Conservation (phyloP, 73 alveolate species). For the Blepharisma japonicum region DNA sequence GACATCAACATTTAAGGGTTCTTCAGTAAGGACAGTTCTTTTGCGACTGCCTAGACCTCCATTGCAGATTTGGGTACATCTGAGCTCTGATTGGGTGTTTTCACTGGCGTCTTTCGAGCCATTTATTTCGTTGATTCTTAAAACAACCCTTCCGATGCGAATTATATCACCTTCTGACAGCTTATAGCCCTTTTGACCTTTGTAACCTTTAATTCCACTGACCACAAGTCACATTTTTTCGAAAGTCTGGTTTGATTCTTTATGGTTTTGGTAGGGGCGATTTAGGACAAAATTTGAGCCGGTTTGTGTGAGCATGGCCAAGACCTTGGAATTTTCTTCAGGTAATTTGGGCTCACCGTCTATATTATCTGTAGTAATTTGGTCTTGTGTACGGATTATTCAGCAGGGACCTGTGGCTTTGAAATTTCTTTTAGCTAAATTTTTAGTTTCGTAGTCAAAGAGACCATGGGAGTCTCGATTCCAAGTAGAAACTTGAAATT, state of each 20-base stretch:
- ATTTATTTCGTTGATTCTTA: constrained; percentile 57
- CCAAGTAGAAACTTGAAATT: constrained; percentile 59
- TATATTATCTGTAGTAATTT: background rate
- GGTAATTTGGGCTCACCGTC: constrained; percentile 1
- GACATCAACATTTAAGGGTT: background rate
- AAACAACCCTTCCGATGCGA: constrained; percentile 66
- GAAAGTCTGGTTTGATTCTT: background rate
- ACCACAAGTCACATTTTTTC: constrained; percentile 47
- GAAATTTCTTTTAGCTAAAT: constrained; percentile 45
- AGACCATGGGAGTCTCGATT: constrained; percentile 72
- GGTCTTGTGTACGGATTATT: constrained; percentile 28
- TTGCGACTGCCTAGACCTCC: background rate
- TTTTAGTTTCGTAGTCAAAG: constrained; percentile 74
- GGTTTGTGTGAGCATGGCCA: constrained; percentile 19
- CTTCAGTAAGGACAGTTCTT: background rate
- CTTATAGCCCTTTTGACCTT: constrained; percentile 47
- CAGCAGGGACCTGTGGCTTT: constrained; percentile 26
- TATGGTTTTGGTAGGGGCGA: background rate
- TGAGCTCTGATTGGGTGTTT: background rate
- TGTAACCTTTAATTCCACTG: constrained; percentile 29
- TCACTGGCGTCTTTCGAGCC: background rate
- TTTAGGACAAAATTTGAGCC: constrained; percentile 18
- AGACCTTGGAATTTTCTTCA: background rate
- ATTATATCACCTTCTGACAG: constrained; percentile 66
- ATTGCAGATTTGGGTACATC: background rate